phyloP scores from a whole-genome alignment of 2,329 filamentous ascomycete genomes.

The Fusarium subtropicale region DNA sequence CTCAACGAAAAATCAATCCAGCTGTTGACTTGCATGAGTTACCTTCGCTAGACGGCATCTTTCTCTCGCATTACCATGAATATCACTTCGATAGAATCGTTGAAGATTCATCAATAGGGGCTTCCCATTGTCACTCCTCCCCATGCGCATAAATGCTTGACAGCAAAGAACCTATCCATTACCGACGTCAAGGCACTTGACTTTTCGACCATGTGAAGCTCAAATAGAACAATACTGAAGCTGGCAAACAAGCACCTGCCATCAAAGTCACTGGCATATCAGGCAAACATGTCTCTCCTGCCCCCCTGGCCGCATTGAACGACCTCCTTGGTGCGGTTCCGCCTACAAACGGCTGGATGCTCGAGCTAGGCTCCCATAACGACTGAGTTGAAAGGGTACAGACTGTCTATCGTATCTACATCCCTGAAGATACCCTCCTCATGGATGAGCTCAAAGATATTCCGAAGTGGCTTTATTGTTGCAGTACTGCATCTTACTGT shows the following conservation, averaged over 20 bases:
- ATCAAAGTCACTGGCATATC: conserved; percentile 70
- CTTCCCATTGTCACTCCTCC: conserved; percentile 71
- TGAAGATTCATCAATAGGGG: conserved; percentile 57
- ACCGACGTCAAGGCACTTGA: conserved; percentile 66
- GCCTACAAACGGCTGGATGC: conserved; percentile 74
- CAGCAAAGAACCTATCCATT: conserved; percentile 62
- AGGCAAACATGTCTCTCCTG: conserved; percentile 69
- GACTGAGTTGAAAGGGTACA: conserved; percentile 50
- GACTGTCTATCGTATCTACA: conserved; percentile 71
- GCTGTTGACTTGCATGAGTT: conserved; percentile 69
- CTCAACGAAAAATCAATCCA: conserved; percentile 66
- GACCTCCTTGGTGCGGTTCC: conserved; percentile 61
- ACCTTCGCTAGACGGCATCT: conserved; percentile 68
- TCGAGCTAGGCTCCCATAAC: conserved; percentile 67
- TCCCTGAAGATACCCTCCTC: conserved; percentile 73
- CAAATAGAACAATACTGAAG: background rate
- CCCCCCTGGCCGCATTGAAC: conserved; percentile 53
- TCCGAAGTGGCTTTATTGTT: conserved; percentile 59
- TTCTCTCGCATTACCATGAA: conserved; percentile 74
- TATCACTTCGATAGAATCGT: conserved; percentile 58
- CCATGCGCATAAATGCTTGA: conserved; percentile 67
- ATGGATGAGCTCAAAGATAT: conserved; percentile 68
- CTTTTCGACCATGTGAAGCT: conserved; percentile 63
- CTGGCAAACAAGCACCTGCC: conserved; percentile 51
- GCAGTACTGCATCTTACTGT: too few relatives aligned